Base-by-base conservation (phyloP, 306 rosid genomes). In the Trifolium dubium region DNA sequence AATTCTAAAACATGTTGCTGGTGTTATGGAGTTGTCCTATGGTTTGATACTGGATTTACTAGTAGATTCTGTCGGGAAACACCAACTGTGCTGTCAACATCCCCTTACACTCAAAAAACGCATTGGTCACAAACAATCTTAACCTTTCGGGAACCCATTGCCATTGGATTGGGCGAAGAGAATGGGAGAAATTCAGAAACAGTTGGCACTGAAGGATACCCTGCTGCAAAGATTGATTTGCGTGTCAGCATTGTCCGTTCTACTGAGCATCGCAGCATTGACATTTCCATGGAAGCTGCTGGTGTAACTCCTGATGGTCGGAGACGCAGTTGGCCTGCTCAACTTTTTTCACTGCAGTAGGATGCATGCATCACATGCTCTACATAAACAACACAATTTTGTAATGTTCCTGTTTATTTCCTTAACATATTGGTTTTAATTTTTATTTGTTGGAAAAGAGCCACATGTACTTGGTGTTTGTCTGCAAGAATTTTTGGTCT, bases 21-120 rank as follows among this genome's bases (percentile, higher is more conserved):
- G 86, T 94, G 97, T 76, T 84, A 86, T 67, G 97, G 99, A 32
- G 85, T 85, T 75, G 88, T 94, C 56, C 69, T 94, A 71, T 92
- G 99, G 99, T 94, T 94, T 79, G 96, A 89, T 68, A 92, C 97
- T 35, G 95, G 97, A 60, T 91, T 94, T 61, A 87, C 95, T n/a
- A 82, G 84, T 83, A 84, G 96, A 73, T 94, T 91, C 86, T 94
- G 99, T 86, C 82, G 43, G 39, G 95, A 92, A 86, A 60, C 69
- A 76, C 86, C 92, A 6, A 85, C 88, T 14, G 82, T 85, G 78
- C 78, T 91, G 77, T 94, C 98, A 8, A 89, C 98, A 37, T 94
- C 98, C 72, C 95, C 97, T 10, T 82, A 67, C 73, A 86, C 85
- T 8, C 88, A 85, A 8, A 86, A 75, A 73, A 89, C 97, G 4